A percentile compares a stretch with the other conserved stretches of the same genome.
Conservation (phyloP, 2,329 filamentous ascomycete genomes). For the Colletotrichum phormii region DNA sequence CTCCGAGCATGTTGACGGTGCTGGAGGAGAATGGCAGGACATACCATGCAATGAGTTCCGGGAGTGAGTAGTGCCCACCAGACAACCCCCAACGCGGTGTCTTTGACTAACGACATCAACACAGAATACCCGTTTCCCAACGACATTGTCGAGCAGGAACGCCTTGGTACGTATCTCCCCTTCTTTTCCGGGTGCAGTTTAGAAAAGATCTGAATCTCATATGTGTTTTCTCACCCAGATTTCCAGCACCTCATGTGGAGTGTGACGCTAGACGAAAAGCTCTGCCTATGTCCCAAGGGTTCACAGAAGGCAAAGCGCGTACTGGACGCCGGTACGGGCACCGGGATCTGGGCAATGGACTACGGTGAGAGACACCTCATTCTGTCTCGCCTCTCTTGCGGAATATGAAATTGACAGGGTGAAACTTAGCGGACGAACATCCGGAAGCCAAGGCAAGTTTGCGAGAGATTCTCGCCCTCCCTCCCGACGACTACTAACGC, state of each 20-base stretch:
- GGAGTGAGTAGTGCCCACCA: conserved; percentile 38
- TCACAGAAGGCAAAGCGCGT: conserved; percentile 39
- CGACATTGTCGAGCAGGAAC: conserved; percentile 45
- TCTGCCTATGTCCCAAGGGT: conserved; percentile 43
- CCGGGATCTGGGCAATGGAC: conserved; percentile 38
- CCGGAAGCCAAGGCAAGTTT: conserved; percentile 39
- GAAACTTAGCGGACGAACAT: conserved; percentile 40
- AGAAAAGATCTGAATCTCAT: not conserved
- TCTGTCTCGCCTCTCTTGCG: not conserved
- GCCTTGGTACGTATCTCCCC: conserved; percentile 35
- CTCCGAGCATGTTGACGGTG: conserved; percentile 30
- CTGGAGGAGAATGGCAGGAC: conserved; percentile 37
- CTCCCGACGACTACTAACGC: not conserved
- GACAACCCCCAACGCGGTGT: not conserved
- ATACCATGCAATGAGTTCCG: conserved; percentile 40
- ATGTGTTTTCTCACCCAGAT: conserved; percentile 39
- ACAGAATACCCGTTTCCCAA: conserved; percentile 44
- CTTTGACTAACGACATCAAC: not conserved
- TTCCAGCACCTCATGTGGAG: conserved; percentile 50
- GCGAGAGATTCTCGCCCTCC: too few relatives aligned
- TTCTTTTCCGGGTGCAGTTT: not conserved
- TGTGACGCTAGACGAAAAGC: conserved; percentile 46
- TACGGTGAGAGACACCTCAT: conserved; percentile 20
- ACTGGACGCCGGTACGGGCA: conserved; percentile 35
- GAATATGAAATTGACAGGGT: not conserved